Base-by-base conservation (phyloP, 2,329 filamentous ascomycete species). In the Talaromyces rugulosus region DNA sequence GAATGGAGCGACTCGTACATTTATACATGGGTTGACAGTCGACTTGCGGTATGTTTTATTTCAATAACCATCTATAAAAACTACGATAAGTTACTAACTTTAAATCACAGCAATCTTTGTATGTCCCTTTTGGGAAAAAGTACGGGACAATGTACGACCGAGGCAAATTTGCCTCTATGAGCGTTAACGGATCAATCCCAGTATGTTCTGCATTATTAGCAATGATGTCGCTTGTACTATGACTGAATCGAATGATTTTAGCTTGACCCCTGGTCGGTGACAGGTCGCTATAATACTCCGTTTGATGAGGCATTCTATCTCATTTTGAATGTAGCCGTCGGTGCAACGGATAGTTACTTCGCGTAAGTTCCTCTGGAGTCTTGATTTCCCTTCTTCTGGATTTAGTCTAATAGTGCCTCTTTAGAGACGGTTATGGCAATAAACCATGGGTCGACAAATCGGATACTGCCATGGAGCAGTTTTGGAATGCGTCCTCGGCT, bases 1-100 rank as follows among this genome's bases (percentile, higher is more conserved):
- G 60, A 62, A 62, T 62, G 60, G 60, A 62, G 60, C 18, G 60
- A 62, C 4, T 18, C 57, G 2, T 62, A 62, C 30, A 59, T 62
- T 5, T 62, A 62, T 27, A 62, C 60, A 5, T 62, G 60, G 60
- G 60, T 62, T 9, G 60, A 62, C 28, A 59, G 50, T 56, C 60
- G 60, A n/a, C 42, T 62, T 7, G 56, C 56, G 36, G 60, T 62
- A 34, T 47, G 56, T 62, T 34, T 5, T 42, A 9, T 47, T 50
- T 28, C 8, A 34, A 9, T 27, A 27, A 2, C 4, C 30, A 11
- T 3, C 8, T n/a, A 3, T 28, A 40, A 36, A 4, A 40, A 4
- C 8, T 40, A n/a, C 14, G 7, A n/a, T n/a, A 1, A n/a, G 16
- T 6, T 36, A 5, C 55, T 58, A n/a, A 62, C 28, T 33, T 1